Evolutionary conservation across 176 grass and related monocot species (phyloP).

Genomic region (Triticum aestivum): IWGSC_CS_RefSeq_v2.1 NC_057809.1:49630129-49630628

Average conservation of each 20-base stretch:
- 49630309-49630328: conserved; percentile 14
- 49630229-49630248: conserved; percentile 28
- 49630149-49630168: conserved; percentile 19
- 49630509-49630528: background rate
- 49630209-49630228: conserved; percentile 52
- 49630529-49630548: background rate
- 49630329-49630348: conserved; percentile 5
- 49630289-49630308: background rate
- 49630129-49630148: conserved; percentile 16
- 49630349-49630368: conserved; percentile 11
- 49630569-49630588: background rate
- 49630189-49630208: conserved; percentile 57
- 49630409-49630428: background rate
- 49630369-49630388: background rate
- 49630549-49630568: background rate
- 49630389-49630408: conserved; percentile 13
- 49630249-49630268: background rate
- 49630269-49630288: background rate
- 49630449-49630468: conserved; percentile 19
- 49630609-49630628: conserved; percentile 16
- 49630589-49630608: background rate
- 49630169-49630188: conserved; percentile 20
- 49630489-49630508: background rate
- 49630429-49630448: background rate
- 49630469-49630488: background rate